These are phyloP conservation scores for Alternaria arbusti DNA, from an alignment of 2,329 filamentous ascomycete genomes.

Conservation along the genomic window DNA sequence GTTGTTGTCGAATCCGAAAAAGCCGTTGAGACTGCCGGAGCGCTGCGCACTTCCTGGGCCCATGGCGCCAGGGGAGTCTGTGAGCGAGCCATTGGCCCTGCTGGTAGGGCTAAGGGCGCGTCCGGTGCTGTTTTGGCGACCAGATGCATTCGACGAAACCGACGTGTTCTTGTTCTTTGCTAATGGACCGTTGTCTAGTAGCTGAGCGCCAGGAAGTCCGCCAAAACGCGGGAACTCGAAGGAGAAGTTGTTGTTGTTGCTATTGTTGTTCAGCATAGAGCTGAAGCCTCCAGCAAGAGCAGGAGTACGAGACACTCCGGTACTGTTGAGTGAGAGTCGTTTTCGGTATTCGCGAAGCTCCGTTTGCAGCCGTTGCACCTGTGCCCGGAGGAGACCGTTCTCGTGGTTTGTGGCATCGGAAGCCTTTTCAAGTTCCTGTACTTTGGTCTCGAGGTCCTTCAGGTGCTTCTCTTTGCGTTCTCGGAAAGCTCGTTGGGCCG, in stretches of 20 bases:
- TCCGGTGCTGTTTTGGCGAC: conserved; percentile 43
- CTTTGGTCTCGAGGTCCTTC: conserved; percentile 72
- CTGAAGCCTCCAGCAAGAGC: conserved; percentile 54
- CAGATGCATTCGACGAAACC: conserved; percentile 27
- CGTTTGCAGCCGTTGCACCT: conserved; percentile 83
- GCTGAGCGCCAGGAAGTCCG: conserved; percentile 64
- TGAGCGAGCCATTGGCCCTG: conserved; percentile 31
- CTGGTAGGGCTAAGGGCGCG: conserved; percentile 48
- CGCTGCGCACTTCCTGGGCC: conserved; percentile 46
- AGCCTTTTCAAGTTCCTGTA: conserved; percentile 73
- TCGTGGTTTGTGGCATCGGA: conserved; percentile 85
- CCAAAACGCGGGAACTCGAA: conserved; percentile 98
- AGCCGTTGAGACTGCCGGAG: conserved; percentile 39
- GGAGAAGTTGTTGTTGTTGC: conserved; percentile 81
- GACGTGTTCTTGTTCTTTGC: conserved; percentile 39
- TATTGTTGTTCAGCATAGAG: conserved; percentile 58
- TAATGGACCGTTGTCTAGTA: conserved; percentile 57
- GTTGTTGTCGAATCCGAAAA: conserved; percentile 29
- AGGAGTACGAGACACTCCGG: conserved; percentile 56
- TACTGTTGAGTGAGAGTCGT: conserved; percentile 70
- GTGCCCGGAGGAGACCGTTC: conserved; percentile 81
- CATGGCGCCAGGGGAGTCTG: conserved; percentile 34
- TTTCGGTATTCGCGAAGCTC: conserved; percentile 93
- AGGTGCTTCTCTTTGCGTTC: conserved; percentile 71
- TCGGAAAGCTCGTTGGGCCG: conserved; percentile 66